Percentiles rank a stretch among this genome's conserved stretches.
Evolutionary conservation across 1,284 basidiomycete species (phyloP).

Genomic region (Mycena sp.): DNA sequence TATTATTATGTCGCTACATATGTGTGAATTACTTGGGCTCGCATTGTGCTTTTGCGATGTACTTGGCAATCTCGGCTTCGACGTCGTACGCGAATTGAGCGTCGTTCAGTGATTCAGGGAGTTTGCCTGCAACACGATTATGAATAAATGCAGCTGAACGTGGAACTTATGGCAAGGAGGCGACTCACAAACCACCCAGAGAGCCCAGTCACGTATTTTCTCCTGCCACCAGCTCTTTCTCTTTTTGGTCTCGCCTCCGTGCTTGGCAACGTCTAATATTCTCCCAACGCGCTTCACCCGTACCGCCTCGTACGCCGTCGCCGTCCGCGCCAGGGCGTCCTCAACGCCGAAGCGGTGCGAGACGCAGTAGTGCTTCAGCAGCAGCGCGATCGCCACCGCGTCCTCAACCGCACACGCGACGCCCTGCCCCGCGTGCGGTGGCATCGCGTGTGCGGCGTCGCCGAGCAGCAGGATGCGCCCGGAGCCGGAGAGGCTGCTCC

Average conservation of each 20-base stretch:
- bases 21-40: slow-evolving; percentile 12
- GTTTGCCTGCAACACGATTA: slow-evolving; percentile 33
- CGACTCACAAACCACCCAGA: slow-evolving; percentile 45
- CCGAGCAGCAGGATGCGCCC: slow-evolving; percentile 49
- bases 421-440: slow-evolving; percentile 49
- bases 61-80: slow-evolving; percentile 39
- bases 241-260: slow-evolving; percentile 41
- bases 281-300: slow-evolving; percentile 44
- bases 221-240: slow-evolving; percentile 39
- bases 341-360: slow-evolving; percentile 19
- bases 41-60: slow-evolving; percentile 32
- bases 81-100: slow-evolving; percentile 40
- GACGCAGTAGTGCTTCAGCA: slow-evolving; percentile 42
- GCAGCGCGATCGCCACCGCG: slow-evolving; percentile 43
- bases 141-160: not conserved
- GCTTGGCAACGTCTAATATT: slow-evolving; percentile 45
- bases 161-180: too few relatives aligned
- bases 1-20: not conserved
- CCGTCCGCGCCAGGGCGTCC: slow-evolving; percentile 34
- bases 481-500: slow-evolving; percentile 41
- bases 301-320: slow-evolving; percentile 43
- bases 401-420: slow-evolving; percentile 50
- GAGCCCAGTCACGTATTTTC: slow-evolving; percentile 41
- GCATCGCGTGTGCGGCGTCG: slow-evolving; percentile 51
- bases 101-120: slow-evolving; percentile 43